phyloP scores from a whole-genome alignment of 768 basidiomycete species.

The Fomitopsis serialis region DNA sequence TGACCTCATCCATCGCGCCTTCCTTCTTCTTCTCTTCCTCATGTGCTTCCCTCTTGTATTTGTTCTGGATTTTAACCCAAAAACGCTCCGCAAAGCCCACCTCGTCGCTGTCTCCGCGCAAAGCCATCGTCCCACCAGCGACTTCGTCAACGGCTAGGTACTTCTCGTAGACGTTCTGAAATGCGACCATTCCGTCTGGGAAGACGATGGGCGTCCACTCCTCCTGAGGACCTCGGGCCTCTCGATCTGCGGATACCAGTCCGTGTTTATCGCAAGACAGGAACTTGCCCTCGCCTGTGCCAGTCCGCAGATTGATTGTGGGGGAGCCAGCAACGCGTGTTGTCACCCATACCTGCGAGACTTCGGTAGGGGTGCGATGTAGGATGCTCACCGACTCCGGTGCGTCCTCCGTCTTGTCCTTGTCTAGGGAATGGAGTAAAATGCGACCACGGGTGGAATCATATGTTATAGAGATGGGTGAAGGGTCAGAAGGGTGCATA shows the following conservation, averaged over 20 bases:
- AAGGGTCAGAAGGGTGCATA: slow-evolving; percentile 75
- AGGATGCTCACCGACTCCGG: slow-evolving; percentile 42
- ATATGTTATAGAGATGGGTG: slow-evolving; percentile 71
- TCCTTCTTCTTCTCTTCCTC: slow-evolving; percentile 49
- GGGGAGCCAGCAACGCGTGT: slow-evolving; percentile 81
- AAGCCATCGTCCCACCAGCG: slow-evolving; percentile 71
- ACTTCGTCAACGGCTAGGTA: slow-evolving; percentile 83
- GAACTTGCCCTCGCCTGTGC: slow-evolving; percentile 87
- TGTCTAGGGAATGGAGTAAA: slow-evolving; percentile 59
- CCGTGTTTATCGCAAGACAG: slow-evolving; percentile 85
- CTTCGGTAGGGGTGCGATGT: slow-evolving; percentile 71
- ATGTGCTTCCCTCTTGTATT: slow-evolving; percentile 81
- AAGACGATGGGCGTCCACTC: slow-evolving; percentile 87
- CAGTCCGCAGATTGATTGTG: slow-evolving; percentile 83
- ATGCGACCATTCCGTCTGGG: slow-evolving; percentile 81
- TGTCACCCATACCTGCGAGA: slow-evolving; percentile 87
- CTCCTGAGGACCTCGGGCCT: slow-evolving; percentile 89
- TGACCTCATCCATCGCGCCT: slow-evolving; percentile 19
- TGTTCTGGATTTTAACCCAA: slow-evolving; percentile 85
- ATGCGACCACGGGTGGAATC: slow-evolving; percentile 72
- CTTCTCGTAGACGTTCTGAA: slow-evolving; percentile 86
- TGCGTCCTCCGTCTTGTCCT: slow-evolving; percentile 46
- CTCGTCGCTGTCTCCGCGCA: slow-evolving; percentile 81
- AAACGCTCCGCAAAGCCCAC: slow-evolving; percentile 85
- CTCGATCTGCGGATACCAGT: slow-evolving; percentile 75